phyloP scores from a whole-genome alignment of 2,329 filamentous ascomycete genomes.

The Botrytis elliptica region DNA sequence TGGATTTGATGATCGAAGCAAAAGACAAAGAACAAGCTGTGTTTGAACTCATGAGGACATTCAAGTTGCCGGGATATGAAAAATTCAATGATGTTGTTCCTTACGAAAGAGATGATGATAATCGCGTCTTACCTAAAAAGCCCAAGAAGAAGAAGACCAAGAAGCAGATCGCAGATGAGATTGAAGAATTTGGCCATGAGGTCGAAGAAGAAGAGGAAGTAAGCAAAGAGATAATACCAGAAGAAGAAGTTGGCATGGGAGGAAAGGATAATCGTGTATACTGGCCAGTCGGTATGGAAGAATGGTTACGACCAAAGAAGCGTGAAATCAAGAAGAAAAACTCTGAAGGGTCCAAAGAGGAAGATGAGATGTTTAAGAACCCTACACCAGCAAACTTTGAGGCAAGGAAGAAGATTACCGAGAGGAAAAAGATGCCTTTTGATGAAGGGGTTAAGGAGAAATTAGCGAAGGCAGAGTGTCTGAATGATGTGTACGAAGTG shows the following conservation, averaged over 20 bases:
- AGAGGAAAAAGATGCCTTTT: conserved; percentile 28
- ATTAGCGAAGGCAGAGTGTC: conserved; percentile 26
- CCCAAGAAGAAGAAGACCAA: conserved; percentile 44
- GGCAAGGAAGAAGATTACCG: conserved; percentile 30
- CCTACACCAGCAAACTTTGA: conserved; percentile 36
- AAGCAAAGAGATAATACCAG: conserved; percentile 43
- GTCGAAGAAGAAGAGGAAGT: conserved; percentile 41
- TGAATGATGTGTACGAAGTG: conserved; percentile 34
- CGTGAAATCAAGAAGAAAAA: conserved; percentile 56
- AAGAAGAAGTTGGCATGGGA: conserved; percentile 79
- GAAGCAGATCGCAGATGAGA: conserved; percentile 42
- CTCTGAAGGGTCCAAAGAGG: conserved; percentile 41
- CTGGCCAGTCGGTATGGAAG: conserved; percentile 87
- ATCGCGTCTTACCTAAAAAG: conserved; percentile 53
- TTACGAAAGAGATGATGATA: conserved; percentile 73
- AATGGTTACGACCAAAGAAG: conserved; percentile 84
- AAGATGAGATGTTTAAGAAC: conserved; percentile 38
- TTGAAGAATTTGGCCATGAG: conserved; percentile 36
- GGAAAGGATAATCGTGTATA: conserved; percentile 79
- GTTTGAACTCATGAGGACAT: conserved; percentile 87
- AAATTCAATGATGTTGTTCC: conserved; percentile 75
- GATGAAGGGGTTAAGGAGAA: conserved; percentile 28
- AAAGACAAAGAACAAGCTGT: conserved; percentile 98
- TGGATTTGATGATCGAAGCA: conserved; percentile 99
- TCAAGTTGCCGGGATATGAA: conserved; percentile 78